phyloP scores from a whole-genome alignment of 371 early-diverging fungal genomes.

The Synchytrium microbalum region DNA sequence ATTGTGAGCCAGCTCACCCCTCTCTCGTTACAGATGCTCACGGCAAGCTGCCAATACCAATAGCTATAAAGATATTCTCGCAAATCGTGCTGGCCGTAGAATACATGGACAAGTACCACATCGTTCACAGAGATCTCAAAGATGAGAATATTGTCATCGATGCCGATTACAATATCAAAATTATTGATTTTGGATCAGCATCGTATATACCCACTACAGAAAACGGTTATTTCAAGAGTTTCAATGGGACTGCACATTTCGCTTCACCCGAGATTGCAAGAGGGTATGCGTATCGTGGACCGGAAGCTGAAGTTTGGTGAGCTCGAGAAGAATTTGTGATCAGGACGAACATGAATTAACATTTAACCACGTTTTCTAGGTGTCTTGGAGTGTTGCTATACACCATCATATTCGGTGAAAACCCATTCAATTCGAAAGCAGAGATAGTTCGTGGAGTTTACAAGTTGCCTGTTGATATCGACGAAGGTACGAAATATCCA shows the following conservation, averaged over 20 bases:
- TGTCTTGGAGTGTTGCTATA: conserved; percentile 41
- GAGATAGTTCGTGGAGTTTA: conserved; percentile 29
- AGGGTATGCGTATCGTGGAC: conserved; percentile 59
- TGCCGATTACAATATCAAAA: conserved; percentile 43
- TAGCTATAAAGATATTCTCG: conserved; percentile 22
- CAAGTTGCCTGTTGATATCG: conserved; percentile 8
- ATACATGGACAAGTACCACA: not conserved
- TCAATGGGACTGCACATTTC: conserved; percentile 35
- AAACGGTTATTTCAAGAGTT: conserved; percentile 26
- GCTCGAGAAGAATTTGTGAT: too few species aligned
- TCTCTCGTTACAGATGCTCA: conserved; percentile 12
- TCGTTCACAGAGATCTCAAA: conserved; percentile 5
- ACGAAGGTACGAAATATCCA: not conserved
- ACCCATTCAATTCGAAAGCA: conserved; percentile 33
- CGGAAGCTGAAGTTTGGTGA: conserved; percentile 69
- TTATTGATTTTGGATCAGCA: conserved; percentile 74
- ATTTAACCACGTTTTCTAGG: conserved; percentile 12
- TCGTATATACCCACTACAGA: conserved; percentile 18
- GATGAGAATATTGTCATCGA: conserved; percentile 45
- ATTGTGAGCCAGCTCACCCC: not conserved
- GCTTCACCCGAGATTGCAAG: conserved; percentile 67
- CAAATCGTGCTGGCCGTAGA: conserved; percentile 25
- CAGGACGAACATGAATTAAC: not conserved
- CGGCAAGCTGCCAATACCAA: conserved; percentile 16
- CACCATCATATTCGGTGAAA: conserved; percentile 38